Evolutionary conservation across 179 eudicot genomes (phyloP).

Genomic region (Amaranthus tricolor): DNA sequence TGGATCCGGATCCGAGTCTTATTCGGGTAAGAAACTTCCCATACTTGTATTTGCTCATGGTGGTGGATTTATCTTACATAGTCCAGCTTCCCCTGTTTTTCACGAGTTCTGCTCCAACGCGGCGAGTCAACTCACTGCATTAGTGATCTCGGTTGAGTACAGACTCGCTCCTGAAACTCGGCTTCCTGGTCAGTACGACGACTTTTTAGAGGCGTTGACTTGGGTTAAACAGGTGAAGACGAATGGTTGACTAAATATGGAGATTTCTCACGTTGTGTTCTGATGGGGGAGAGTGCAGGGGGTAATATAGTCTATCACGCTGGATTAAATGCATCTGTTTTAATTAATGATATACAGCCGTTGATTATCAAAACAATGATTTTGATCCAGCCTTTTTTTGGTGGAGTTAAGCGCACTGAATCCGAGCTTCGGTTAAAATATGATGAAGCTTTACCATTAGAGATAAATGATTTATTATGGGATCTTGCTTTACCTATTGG

Average conservation of each 20-base stretch:
- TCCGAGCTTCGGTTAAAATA: conserved; percentile 40
- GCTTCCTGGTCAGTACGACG: conserved; percentile 51
- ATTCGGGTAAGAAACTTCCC: conserved; percentile 26
- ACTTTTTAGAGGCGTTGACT: conserved; percentile 39
- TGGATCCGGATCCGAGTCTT: conserved; percentile 20
- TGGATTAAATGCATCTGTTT: conserved; percentile 32
- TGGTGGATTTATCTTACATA: conserved; percentile 43
- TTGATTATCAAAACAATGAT: conserved; percentile 43
- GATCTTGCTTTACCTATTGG: conserved; percentile 43
- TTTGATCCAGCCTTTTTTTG: conserved; percentile 44
- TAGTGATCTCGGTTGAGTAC: conserved; percentile 41
- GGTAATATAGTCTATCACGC: conserved; percentile 45
- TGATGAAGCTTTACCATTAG: conserved; percentile 25
- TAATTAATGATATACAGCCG: conserved; percentile 23
- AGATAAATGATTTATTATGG: conserved; percentile 38
- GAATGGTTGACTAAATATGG: conserved; percentile 40
- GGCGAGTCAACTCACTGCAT: conserved; percentile 22
- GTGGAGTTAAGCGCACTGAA: conserved; percentile 40
- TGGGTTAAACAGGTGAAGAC: conserved; percentile 34
- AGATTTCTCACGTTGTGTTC: conserved; percentile 38
- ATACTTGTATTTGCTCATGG: conserved; percentile 44
- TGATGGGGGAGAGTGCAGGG: conserved; percentile 52
- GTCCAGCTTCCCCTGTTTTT: conserved; percentile 11
- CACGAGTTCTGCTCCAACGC: conserved; percentile 31
- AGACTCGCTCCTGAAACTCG: conserved; percentile 50